Evolutionary conservation across 163 green algal genomes (phyloP), one percentile per base, ranked within the genome.

Genomic region (Scenedesmus sp.): DNA sequence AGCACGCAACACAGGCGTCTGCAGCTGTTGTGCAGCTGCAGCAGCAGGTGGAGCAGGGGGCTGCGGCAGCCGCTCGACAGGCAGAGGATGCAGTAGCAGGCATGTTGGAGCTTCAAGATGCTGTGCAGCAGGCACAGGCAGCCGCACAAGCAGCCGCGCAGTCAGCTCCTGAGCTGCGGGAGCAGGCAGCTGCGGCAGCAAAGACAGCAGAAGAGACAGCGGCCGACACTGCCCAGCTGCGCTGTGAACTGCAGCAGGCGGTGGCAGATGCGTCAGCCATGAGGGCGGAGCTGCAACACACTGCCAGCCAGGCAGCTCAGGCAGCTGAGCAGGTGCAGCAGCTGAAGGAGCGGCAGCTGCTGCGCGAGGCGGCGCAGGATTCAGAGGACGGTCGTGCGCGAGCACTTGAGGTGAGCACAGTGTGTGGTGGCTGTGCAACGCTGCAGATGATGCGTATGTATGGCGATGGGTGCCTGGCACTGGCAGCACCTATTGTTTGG

Each of bases 291-390:
- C 76, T 83, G 20, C 76, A 83, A 22, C 35, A 84, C 5, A 35
- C 43, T 0, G 33, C n/a, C 30, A 73, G 35, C 73, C 20, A 83
- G 37, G 76, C 76, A 83, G 16, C 76, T 35, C 35, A 83, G 76
- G 76, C 65, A 40, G 65, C 30, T 76, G 65, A 76, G 65, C 65
- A 76, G 65, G 65, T 37, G 30, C 79, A 85, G 43, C 79, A 68
- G 79, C 40, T 84, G 42, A 53, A 84, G 78, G 43, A 85, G 79
- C 79, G 68, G 79, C 20, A 56, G 10, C 26, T 12, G 42, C 40
- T 84, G 59, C 59, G 3, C 59, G 9, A 6, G 24, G 24, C 65
- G 3, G 24, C 65, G 40, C 15, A 40, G 65, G 65, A 76, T 0
- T 18, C 7, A 30, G 65, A 76, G 24, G 30, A n/a, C 30, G 18